Base-by-base conservation (phyloP, 495 filamentous ascomycete species). In the Annulohypoxylon moriforme region DNA sequence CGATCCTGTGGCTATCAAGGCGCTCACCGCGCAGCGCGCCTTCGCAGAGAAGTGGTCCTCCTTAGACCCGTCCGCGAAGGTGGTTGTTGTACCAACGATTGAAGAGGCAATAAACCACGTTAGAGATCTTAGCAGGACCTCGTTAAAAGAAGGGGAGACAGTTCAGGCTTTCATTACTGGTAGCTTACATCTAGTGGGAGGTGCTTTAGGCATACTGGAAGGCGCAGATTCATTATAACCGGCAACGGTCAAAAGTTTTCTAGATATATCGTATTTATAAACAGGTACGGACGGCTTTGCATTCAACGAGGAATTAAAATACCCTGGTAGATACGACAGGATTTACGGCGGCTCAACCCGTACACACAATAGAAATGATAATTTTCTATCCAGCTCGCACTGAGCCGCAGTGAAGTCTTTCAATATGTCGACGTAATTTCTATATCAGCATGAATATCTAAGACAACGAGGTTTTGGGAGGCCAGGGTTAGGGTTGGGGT, bases 91-190 rank as follows among this genome's bases (percentile, higher is more conserved):
- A 44, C 83, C 85, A 11, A 97, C 90, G 2, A 93, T 98, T 44
- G 94, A 98, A 74, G 94, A 97, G 64, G 94, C 94, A 16, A 87
- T 98, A 49, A 87, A 85, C 27, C 86, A 83, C 72, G 90, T 91
- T 2, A 84, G 90, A 38, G 81, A 82, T 4, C 72, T 94, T 4
- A 73, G 74, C 4, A 67, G 74, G 61, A 71, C 67, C 2, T 57
- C 55, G 1, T 16, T 74, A 13, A 49, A 69, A 25, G 74, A 71
- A 29, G 78, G 62, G 0, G 71, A 78, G 53, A 78, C 77, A 29
- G 72, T 84, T 6, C 80, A 88, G 34, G 82, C 81, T 1, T 74
- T 91, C 20, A 83, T 91, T 29, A 91, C 89, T 13, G 89, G 89
- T 7, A 90, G 89, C 69, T 78, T 90, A 24, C 85, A 90, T 73